Evolutionary conservation across 164 flowering plant genomes (phyloP).

Genomic region (Platanus orientalis): DNA sequence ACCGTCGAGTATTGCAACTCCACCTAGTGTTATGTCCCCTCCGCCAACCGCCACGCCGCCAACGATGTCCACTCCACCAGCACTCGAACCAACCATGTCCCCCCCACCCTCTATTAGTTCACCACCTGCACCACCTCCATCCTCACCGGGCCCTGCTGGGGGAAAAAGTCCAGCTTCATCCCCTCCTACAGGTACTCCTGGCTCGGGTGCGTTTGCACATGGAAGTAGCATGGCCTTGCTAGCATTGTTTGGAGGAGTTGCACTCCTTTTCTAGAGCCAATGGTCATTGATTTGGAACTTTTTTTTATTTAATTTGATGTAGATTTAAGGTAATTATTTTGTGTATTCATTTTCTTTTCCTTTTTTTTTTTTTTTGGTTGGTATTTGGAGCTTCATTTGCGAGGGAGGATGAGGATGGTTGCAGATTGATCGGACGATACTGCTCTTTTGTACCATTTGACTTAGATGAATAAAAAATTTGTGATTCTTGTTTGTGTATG

Average conservation of each 20-base stretch:
- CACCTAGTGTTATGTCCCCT: constrained; percentile 10
- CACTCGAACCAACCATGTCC: too few relatives aligned
- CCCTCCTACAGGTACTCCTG: constrained; percentile 8
- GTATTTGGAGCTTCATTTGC: constrained; percentile 23
- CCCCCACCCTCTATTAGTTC: too few relatives aligned
- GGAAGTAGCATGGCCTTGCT: constrained; percentile 28
- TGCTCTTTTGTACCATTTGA: constrained; percentile 28
- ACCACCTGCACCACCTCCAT: too few relatives aligned
- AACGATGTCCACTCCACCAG: constrained; percentile 7
- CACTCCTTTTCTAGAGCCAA: constrained; percentile 21
- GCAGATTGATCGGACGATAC: constrained; percentile 18
- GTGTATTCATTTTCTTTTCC: constrained; percentile 20
- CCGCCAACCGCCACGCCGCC: constrained; percentile 18
- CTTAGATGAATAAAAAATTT: constrained; percentile 21
- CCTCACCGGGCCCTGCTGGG: too few relatives aligned
- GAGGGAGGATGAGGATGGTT: constrained; percentile 16
- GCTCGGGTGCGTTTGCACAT: constrained; percentile 17
- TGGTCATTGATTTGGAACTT: constrained; percentile 7
- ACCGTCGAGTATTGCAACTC: constrained; percentile 8
- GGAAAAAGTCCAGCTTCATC: too few relatives aligned
- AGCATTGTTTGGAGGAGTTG: constrained; percentile 36
- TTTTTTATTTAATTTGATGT: constrained; percentile 11
- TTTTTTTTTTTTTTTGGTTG: constrained; percentile 3
- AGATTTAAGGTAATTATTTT: constrained; percentile 25
- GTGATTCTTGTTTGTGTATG: constrained; percentile 21